phyloP scores from a whole-genome alignment of 129 eudicot genomes.

The Helianthus annuus region DNA sequence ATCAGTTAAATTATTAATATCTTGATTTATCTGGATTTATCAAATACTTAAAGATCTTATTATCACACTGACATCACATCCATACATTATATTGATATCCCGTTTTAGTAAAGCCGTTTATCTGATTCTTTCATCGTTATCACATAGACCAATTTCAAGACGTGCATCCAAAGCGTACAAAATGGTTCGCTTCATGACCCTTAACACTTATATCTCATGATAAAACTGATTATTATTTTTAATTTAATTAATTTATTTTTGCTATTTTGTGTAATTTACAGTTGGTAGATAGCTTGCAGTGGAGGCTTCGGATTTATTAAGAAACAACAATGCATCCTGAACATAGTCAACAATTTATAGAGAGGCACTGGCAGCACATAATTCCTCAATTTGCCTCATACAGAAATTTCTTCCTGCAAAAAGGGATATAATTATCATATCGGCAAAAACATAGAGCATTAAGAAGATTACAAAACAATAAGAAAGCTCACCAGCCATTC shows the following conservation, averaged over 20 bases:
- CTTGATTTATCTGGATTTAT: background rate
- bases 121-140: background rate
- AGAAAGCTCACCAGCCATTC: constrained; percentile 63
- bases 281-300: too few species aligned
- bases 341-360: constrained; percentile 56
- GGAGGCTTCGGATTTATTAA: constrained; percentile 54
- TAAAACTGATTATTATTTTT: too few species aligned
- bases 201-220: too few species aligned
- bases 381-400: constrained; percentile 63
- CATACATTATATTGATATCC: background rate
- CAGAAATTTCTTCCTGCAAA: constrained; percentile 83
- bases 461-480: background rate
- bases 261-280: too few species aligned
- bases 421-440: constrained; percentile 12
- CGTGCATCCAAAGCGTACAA: background rate
- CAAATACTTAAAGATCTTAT: background rate
- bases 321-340: constrained; percentile 78
- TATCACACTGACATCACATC: background rate
- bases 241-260: too few species aligned
- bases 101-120: background rate
- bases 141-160: background rate
- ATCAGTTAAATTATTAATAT: too few species aligned
- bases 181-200: too few species aligned
- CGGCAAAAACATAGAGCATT: constrained; percentile 9
- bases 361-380: constrained; percentile 45